phyloP scores from a whole-genome alignment of 306 rosid species.

The Sicyos edulis region DNA sequence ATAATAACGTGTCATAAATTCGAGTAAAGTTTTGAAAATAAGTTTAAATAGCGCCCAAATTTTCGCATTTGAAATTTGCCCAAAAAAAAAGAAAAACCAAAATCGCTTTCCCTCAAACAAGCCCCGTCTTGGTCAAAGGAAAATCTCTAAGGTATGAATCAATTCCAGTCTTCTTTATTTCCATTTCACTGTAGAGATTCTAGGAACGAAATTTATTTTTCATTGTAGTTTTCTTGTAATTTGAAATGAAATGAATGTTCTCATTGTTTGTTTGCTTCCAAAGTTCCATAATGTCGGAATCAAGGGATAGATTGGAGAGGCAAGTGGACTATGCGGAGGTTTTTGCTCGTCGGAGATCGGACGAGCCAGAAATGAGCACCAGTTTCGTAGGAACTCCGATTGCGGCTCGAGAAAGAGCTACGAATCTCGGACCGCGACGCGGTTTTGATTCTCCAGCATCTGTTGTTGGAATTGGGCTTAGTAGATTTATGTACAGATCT shows the following conservation, averaged over 20 bases:
- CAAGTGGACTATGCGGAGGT: constrained; percentile 33
- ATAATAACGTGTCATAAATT: no score
- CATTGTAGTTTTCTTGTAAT: no score
- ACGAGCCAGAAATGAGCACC: constrained; percentile 15
- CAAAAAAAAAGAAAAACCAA: no score
- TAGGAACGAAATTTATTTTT: neutral
- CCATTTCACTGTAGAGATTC: neutral
- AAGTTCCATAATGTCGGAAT: constrained; percentile 46
- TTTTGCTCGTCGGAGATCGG: constrained; percentile 35
- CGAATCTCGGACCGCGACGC: constrained; percentile 28
- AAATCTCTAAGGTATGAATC: neutral
- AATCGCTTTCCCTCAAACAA: neutral
- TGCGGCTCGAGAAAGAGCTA: constrained; percentile 7
- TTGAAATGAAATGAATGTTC: neutral
- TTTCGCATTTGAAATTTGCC: constrained; percentile 9
- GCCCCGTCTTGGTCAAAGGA: neutral
- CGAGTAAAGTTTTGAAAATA: neutral
- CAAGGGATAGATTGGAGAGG: constrained; percentile 49
- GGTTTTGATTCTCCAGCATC: constrained; percentile 28
- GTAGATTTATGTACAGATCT: constrained; percentile 19
- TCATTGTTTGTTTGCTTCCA: neutral
- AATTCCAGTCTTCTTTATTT: neutral
- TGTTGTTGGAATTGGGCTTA: constrained; percentile 26
- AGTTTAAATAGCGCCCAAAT: constrained; percentile 11
- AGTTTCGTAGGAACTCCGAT: constrained; percentile 24